Evolutionary conservation across 2,329 filamentous ascomycete species (phyloP).

Genomic region (Gaeumannomyces sp.): DNA sequence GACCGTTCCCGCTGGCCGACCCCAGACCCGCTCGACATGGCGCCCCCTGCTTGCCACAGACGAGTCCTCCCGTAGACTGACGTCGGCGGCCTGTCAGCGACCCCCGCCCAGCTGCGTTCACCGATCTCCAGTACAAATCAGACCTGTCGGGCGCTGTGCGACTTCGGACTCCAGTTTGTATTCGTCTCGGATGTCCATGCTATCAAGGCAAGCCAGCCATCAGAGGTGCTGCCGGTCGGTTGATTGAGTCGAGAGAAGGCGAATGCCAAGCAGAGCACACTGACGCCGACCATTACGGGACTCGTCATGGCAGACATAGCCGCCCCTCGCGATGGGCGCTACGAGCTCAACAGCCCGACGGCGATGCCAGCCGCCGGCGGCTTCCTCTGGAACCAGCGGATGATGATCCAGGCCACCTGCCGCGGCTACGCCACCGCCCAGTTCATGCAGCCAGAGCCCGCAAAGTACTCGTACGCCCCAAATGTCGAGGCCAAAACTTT

Average conservation of each 20-base stretch:
- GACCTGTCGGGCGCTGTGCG: no score
- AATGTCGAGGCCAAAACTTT: conserved; percentile 53
- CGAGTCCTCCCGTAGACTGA: no score
- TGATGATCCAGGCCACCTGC: conserved; percentile 56
- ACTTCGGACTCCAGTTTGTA: neutral
- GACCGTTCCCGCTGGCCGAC: no score
- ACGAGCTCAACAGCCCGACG: conserved; percentile 49
- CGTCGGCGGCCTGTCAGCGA: neutral
- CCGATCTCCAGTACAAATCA: neutral
- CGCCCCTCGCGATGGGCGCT: conserved; percentile 27
- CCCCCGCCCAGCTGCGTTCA: neutral
- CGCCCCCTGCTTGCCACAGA: no score
- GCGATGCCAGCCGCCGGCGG: conserved; percentile 49
- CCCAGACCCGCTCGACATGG: no score
- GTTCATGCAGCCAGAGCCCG: conserved; percentile 55
- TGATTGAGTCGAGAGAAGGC: neutral
- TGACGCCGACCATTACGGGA: neutral
- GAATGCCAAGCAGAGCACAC: neutral
- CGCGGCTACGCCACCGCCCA: conserved; percentile 53
- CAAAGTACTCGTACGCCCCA: conserved; percentile 53
- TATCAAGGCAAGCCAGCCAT: no score
- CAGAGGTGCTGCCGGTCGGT: neutral
- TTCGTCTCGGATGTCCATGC: no score
- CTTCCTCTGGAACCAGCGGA: conserved; percentile 54
- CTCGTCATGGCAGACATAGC: neutral